These are phyloP conservation scores for Alternaria arborescens DNA, from an alignment of 2,329 filamentous ascomycete species.

Conservation along the genomic window DNA sequence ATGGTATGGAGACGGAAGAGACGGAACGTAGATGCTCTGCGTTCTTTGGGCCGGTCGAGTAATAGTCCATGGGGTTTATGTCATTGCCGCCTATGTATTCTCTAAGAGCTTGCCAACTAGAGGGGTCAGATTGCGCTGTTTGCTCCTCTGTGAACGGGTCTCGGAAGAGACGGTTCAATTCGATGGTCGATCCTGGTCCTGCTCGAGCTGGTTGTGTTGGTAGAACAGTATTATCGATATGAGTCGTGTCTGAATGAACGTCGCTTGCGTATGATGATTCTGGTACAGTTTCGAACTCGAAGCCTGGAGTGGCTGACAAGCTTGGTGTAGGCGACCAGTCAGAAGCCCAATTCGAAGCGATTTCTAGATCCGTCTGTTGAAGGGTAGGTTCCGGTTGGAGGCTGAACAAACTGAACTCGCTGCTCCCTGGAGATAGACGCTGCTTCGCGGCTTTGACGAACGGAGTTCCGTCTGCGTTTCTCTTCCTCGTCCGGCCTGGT, in stretches of 20 bases:
- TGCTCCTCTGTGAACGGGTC: constrained; percentile 41
- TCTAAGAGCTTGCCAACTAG: constrained; percentile 38
- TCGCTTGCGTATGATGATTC: constrained; percentile 38
- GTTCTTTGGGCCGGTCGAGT: constrained; percentile 21
- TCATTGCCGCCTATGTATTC: constrained; percentile 36
- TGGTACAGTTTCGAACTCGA: constrained; percentile 41
- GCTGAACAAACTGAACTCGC: constrained; percentile 41
- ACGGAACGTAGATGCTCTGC: not conserved
- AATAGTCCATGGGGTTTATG: constrained; percentile 35
- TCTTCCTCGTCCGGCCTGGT: constrained; percentile 44
- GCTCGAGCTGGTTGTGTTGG: constrained; percentile 18
- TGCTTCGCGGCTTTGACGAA: constrained; percentile 43
- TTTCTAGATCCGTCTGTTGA: constrained; percentile 27
- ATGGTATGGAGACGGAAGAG: constrained; percentile 22
- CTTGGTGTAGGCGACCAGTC: constrained; percentile 40
- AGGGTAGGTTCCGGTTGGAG: constrained; percentile 34
- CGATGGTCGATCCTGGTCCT: constrained; percentile 28
- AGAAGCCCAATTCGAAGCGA: constrained; percentile 29
- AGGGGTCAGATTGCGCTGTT: constrained; percentile 33
- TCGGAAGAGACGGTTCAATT: constrained; percentile 35
- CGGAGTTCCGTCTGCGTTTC: constrained; percentile 43
- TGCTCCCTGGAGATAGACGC: constrained; percentile 40
- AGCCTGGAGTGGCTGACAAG: constrained; percentile 36
- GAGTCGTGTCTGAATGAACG: constrained; percentile 31
- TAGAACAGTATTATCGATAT: constrained; percentile 34